These are phyloP conservation scores for Pseudogymnoascus verrucosus DNA, from an alignment of 2,329 filamentous ascomycete species.

Conservation along the genomic window DNA sequence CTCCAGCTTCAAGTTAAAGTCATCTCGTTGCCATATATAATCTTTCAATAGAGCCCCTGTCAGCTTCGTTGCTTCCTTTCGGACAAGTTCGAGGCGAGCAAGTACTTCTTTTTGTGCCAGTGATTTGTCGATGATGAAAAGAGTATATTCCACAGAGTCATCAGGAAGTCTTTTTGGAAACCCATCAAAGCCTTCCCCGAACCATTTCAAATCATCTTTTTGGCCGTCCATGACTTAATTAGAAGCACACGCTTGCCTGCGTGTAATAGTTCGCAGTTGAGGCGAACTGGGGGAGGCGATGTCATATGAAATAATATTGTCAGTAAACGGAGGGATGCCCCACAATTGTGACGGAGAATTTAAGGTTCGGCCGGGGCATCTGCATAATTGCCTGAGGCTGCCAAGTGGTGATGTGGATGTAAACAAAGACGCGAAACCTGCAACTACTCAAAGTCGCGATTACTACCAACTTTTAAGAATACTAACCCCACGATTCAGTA, in stretches of 20 bases:
- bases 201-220: conserved; percentile 55
- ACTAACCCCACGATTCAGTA: neutral
- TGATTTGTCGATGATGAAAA: conserved; percentile 60
- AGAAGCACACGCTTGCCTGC: neutral
- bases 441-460: neutral
- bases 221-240: conserved; percentile 26
- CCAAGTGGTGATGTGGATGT: conserved; percentile 5
- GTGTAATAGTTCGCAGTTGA: neutral
- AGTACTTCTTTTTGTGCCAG: conserved; percentile 48
- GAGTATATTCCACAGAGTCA: conserved; percentile 76
- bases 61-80: conserved; percentile 60
- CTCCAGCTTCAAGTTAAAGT: conserved; percentile 61
- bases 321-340: neutral
- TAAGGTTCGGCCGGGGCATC: conserved; percentile 8
- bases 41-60: conserved; percentile 59
- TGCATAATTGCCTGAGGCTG: conserved; percentile 5
- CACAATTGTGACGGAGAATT: conserved; percentile 7
- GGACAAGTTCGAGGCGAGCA: conserved; percentile 59
- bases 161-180: conserved; percentile 65
- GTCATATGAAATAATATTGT: conserved; percentile 8
- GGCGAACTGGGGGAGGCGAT: neutral
- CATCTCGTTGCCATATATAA: conserved; percentile 93
- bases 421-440: conserved; percentile 10
- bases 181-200: conserved; percentile 50
- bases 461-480: neutral